phyloP scores from a whole-genome alignment of 176 grass and related monocot genomes.

The Aegilops tauschii region DNA sequence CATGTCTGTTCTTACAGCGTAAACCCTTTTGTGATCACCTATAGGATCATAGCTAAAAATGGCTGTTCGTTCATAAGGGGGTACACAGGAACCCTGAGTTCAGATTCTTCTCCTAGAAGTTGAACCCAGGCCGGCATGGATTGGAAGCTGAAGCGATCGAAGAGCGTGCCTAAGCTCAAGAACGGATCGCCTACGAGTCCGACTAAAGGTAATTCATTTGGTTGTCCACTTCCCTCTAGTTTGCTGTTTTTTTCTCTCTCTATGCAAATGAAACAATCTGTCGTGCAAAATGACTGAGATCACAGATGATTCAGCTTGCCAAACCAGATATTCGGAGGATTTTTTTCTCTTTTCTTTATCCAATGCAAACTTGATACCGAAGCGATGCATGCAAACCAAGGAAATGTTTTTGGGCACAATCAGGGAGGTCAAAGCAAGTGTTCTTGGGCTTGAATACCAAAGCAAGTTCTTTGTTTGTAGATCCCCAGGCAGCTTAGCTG shows the following conservation, averaged over 20 bases:
- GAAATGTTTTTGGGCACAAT: constrained; percentile 14
- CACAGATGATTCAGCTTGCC: neutral
- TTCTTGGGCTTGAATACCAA: neutral
- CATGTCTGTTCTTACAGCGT: neutral
- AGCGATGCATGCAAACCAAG: neutral
- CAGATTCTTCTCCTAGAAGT: neutral
- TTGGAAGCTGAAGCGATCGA: constrained; percentile 37
- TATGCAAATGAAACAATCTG: neutral
- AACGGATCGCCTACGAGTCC: constrained; percentile 34
- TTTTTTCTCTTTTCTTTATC: neutral
- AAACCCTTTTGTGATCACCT: neutral
- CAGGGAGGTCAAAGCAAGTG: neutral
- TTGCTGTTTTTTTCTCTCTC: neutral
- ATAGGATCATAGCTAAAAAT: neutral
- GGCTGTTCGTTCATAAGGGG: neutral
- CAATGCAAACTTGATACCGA: neutral
- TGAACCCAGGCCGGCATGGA: constrained; percentile 20
- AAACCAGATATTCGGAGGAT: neutral
- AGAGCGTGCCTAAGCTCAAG: constrained; percentile 50
- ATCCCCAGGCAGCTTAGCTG: neutral
- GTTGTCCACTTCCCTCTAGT: neutral
- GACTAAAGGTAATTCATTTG: constrained; percentile 29
- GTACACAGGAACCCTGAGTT: neutral
- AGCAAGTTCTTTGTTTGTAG: neutral
- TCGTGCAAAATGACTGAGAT: neutral